These are phyloP conservation scores for Eimeria falciformis DNA, from an alignment of 169 alveolate species.

Conservation along the genomic window DNA sequence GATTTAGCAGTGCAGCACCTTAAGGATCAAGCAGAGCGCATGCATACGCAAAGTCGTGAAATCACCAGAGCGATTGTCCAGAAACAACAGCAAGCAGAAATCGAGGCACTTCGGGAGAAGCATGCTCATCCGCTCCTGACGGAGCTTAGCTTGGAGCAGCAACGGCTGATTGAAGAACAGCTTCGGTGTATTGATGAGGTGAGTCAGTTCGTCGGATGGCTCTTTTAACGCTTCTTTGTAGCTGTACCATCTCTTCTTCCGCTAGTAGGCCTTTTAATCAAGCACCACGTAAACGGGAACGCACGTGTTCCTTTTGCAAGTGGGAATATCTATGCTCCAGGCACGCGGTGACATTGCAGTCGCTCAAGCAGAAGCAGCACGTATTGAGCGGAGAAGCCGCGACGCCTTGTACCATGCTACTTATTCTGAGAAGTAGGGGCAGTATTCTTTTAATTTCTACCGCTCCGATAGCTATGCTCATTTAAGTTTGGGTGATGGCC, in stretches of 20 bases:
- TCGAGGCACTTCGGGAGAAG: slow-evolving; percentile 54
- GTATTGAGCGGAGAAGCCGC: slow-evolving; percentile 68
- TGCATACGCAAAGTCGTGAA: slow-evolving; percentile 75
- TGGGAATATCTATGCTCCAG: not conserved
- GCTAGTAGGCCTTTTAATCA: too few species aligned
- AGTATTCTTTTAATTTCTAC: too few species aligned
- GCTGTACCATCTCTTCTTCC: too few species aligned
- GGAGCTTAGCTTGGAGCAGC: slow-evolving; percentile 69
- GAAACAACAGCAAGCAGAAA: slow-evolving; percentile 53
- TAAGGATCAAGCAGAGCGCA: slow-evolving; percentile 55
- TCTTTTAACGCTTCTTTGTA: too few species aligned
- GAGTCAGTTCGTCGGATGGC: not conserved
- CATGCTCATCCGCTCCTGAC: slow-evolving; percentile 70
- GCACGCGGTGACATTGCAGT: slow-evolving; percentile 66
- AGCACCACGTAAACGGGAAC: too few species aligned
- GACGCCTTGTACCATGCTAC: slow-evolving; percentile 65
- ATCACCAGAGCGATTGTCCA: slow-evolving; percentile 48
- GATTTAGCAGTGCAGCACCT: slow-evolving; percentile 73
- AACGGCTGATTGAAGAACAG: slow-evolving; percentile 75
- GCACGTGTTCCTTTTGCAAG: too few species aligned
- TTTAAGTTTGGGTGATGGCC: too few species aligned
- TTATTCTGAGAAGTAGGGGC: slow-evolving; percentile 55
- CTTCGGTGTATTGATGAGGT: slow-evolving; percentile 75
- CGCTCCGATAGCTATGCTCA: too few species aligned
- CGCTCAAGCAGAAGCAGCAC: slow-evolving; percentile 62